Evolutionary conservation across 1,284 basidiomycete genomes (phyloP).

Genomic region (Cerioporus squamosus): DNA sequence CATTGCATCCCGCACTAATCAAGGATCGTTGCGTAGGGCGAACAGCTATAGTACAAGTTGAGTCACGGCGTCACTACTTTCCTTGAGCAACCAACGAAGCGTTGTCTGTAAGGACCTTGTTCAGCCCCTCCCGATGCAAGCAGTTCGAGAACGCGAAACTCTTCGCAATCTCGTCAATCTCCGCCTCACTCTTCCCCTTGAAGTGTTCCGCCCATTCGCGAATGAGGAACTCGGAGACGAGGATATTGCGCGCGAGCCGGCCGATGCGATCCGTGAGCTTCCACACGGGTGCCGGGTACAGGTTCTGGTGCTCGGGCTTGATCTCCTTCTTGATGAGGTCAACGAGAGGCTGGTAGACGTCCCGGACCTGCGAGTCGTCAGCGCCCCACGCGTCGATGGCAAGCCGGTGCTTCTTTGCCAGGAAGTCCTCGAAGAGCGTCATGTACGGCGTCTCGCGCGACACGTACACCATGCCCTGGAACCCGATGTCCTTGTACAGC

Average conservation of each 20-base stretch:
- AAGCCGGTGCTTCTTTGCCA: slow-evolving; percentile 64
- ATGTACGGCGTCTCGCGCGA: slow-evolving; percentile 73
- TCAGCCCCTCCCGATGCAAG: slow-evolving; percentile 50
- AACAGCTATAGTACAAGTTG: not conserved
- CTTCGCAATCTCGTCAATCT: slow-evolving; percentile 63
- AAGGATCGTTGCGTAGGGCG: too few species aligned
- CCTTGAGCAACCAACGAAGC: slow-evolving; percentile 24
- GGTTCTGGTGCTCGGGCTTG: slow-evolving; percentile 39
- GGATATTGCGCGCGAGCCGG: slow-evolving; percentile 61
- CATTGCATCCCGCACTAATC: too few species aligned
- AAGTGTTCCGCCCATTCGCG: slow-evolving; percentile 71
- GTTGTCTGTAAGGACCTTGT: slow-evolving; percentile 49
- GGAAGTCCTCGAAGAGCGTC: slow-evolving; percentile 62
- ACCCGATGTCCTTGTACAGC: slow-evolving; percentile 87
- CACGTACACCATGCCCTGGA: slow-evolving; percentile 82
- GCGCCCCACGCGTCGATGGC: slow-evolving; percentile 72
- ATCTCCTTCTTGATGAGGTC: slow-evolving; percentile 56
- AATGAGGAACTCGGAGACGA: slow-evolving; percentile 67
- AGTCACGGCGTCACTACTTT: not conserved
- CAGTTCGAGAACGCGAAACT: slow-evolving; percentile 68
- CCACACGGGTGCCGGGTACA: slow-evolving; percentile 61
- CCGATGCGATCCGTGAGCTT: slow-evolving; percentile 48
- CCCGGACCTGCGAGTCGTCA: slow-evolving; percentile 49
- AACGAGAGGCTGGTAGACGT: slow-evolving; percentile 60
- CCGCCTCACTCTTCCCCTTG: slow-evolving; percentile 52